These are phyloP conservation scores for Beta vulgaris DNA, from an alignment of 148 eudicot genomes.

Conservation along the genomic window DNA sequence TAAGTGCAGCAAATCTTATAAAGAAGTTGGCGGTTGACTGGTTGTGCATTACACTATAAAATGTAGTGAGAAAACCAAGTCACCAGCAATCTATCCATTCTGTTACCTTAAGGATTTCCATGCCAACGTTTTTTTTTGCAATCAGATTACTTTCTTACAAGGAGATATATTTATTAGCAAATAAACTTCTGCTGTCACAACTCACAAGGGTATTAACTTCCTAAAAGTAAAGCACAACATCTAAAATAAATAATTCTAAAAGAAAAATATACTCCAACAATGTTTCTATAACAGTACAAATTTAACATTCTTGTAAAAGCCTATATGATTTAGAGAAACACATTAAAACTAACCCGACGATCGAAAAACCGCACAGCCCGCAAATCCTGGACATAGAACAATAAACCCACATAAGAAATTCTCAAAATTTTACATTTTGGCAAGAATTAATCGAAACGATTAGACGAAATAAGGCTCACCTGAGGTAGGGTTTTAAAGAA, in stretches of 20 bases:
- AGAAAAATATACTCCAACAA: not conserved
- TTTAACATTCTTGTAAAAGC: not conserved
- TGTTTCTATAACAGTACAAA: not conserved
- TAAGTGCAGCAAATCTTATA: not conserved
- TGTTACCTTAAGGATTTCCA: not conserved
- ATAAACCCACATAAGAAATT: constrained; percentile 5
- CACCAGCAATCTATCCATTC: not conserved
- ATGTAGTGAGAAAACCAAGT: no score
- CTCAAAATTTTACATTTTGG: not conserved
- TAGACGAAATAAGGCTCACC: constrained; percentile 40
- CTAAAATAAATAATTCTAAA: not conserved
- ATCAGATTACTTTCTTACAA: not conserved
- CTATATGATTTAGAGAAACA: not conserved
- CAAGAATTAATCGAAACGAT: not conserved
- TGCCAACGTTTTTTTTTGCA: not conserved
- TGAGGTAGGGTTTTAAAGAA: constrained; percentile 75
- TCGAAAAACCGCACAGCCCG: constrained; percentile 84
- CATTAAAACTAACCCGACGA: constrained; percentile 66
- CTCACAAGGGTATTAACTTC: not conserved
- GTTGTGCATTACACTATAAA: not conserved
- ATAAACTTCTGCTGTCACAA: no score
- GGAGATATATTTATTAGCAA: not conserved
- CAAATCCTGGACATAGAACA: constrained; percentile 52
- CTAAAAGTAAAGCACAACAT: not conserved
- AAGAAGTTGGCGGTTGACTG: not conserved